These are phyloP conservation scores for Podospora fimiseda DNA, from an alignment of 495 filamentous ascomycete species.

Conservation along the genomic window DNA sequence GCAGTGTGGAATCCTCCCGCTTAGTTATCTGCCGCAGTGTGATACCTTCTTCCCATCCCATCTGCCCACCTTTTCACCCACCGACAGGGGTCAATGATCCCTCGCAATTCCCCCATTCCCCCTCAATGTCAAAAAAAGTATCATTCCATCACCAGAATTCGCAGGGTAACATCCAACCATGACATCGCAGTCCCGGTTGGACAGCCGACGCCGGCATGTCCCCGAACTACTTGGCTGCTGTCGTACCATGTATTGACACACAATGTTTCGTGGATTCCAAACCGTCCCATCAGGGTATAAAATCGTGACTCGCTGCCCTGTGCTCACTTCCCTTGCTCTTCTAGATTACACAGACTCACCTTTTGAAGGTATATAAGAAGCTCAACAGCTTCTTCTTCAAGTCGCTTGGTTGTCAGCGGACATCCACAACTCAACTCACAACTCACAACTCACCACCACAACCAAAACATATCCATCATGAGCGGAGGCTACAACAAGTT, in stretches of 20 bases:
- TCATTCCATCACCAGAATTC: too few species aligned
- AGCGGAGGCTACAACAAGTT: conserved; percentile 56
- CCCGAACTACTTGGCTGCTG: background rate
- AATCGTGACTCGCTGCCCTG: background rate
- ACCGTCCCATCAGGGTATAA: background rate
- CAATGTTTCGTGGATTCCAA: background rate
- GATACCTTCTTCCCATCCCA: too few species aligned
- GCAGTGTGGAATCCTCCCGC: too few species aligned
- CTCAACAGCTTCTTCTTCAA: background rate
- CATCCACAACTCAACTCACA: conserved; percentile 8
- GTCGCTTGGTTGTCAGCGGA: conserved; percentile 27
- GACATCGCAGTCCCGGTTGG: background rate
- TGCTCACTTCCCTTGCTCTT: background rate
- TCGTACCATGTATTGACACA: too few species aligned
- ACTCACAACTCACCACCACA: background rate
- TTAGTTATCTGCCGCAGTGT: too few species aligned
- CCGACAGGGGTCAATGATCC: too few species aligned
- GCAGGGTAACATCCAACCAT: too few species aligned
- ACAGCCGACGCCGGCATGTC: background rate
- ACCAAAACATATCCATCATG: conserved; percentile 32
- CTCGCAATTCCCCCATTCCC: too few species aligned
- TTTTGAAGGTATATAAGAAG: background rate
- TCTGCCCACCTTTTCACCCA: too few species aligned
- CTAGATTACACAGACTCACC: background rate
- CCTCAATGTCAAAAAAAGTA: too few species aligned